Evolutionary conservation across 805 yeast species (phyloP), one percentile per base, ranked within the genome.

Genomic region (Zygosaccharomyces kombuchaensis): DNA sequence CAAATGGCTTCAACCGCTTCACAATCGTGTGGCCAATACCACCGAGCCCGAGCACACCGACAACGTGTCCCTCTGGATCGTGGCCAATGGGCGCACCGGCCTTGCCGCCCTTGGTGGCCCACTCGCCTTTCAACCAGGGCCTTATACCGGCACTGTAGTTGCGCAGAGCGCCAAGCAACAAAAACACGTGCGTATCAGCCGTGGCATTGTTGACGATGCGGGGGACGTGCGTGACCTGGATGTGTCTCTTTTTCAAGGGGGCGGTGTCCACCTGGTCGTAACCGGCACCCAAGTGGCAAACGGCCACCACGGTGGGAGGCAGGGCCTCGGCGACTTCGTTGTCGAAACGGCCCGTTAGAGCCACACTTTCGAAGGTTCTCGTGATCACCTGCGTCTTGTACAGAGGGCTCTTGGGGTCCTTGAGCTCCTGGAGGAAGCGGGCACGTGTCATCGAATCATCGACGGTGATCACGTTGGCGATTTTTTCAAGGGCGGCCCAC

Each of bases 41-140:
- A 27, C 96, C 96, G 78, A 88, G 75, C 12, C 96, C 96, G 43
- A 84, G 70, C 44, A 88, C 81, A 40, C 96, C 96, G 17, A 88
- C 82, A 14, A 73, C 73, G 59, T 83, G 82, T 7, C 87, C 87
- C 51, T 73, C 80, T 13, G 95, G 95, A 58, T 83, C 90, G 58
- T 76, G 76, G 6, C 95, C 95, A 38, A 80, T 66, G 6, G 80
- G 75, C 1, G 82, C 67, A 19, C 85, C 87, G 17, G 81, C 76
- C 2, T 82, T 84, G 29, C 78, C 68, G 2, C 82, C 82, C 2
- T 61, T 45, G 2, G 63, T 53, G 12, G 75, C 74, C 91, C 95
- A 87, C 45, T 77, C 70, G 17, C 89, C 90, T 29, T 67, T 63
- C 30, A 75, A 59, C 54, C 85, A 62, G 36, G 70, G 68, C 40